Evolutionary conservation across 2,329 filamentous ascomycete genomes (phyloP).

Genomic region (Davidsoniella virescens): DNA sequence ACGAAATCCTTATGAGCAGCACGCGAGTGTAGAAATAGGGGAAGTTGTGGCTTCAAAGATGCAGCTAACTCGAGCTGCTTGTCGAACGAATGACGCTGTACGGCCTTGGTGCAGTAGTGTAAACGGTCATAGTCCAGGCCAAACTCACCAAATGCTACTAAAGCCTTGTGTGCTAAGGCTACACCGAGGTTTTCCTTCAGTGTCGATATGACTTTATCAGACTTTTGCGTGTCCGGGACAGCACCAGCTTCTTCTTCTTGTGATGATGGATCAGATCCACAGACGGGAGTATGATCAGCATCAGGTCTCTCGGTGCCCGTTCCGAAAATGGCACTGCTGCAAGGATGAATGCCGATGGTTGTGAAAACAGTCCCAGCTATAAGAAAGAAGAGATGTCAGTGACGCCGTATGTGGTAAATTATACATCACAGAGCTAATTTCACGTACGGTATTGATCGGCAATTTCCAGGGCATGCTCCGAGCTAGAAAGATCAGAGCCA

Average conservation of each 20-base stretch:
- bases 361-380: conserved; percentile 68
- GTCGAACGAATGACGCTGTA: conserved; percentile 73
- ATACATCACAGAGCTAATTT: neutral
- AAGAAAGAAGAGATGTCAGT: conserved; percentile 9
- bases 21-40: conserved; percentile 82
- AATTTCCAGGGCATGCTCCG: conserved; percentile 55
- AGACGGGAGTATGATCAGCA: conserved; percentile 33
- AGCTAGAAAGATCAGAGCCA: conserved; percentile 71
- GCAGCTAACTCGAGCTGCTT: conserved; percentile 67
- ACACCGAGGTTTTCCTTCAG: conserved; percentile 49
- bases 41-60: conserved; percentile 52
- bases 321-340: conserved; percentile 66
- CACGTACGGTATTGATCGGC: conserved; percentile 53
- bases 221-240: conserved; percentile 24
- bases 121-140: conserved; percentile 92
- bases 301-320: conserved; percentile 28
- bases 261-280: conserved; percentile 34
- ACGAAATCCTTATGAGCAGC: conserved; percentile 81
- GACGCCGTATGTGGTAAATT: neutral
- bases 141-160: conserved; percentile 83
- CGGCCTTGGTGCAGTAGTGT: conserved; percentile 60
- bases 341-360: conserved; percentile 89
- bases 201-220: conserved; percentile 34
- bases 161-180: conserved; percentile 34
- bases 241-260: conserved; percentile 33